Evolutionary conservation across 257 asterid species (phyloP).

Genomic region (Capsicum baccatum): DNA sequence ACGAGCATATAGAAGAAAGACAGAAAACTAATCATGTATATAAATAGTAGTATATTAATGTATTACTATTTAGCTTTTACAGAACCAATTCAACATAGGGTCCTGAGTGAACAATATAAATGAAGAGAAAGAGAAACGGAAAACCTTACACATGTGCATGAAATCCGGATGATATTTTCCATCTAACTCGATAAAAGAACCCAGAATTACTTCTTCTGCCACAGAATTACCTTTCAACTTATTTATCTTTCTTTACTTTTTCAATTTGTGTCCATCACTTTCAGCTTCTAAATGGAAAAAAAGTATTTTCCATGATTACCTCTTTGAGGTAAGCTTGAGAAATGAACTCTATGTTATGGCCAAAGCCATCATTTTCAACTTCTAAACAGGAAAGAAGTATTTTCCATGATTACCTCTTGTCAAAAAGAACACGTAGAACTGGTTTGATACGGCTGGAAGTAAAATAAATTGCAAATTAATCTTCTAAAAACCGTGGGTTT

Average conservation of each 20-base stretch:
- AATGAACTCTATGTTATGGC: too few species aligned
- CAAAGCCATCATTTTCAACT: constrained; percentile 4
- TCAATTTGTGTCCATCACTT: constrained; percentile 1
- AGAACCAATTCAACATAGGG: background rate
- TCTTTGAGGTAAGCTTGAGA: too few species aligned
- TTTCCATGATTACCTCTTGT: background rate
- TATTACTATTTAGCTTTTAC: background rate
- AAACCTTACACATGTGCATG: background rate
- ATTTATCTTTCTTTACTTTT: background rate
- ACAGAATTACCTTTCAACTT: background rate
- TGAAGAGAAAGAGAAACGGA: background rate
- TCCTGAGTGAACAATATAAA: background rate
- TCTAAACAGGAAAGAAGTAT: constrained; percentile 17
- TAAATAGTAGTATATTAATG: background rate
- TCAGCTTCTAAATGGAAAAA: constrained; percentile 15
- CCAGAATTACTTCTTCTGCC: background rate
- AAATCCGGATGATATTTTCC: constrained; percentile 8
- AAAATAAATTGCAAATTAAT: constrained; percentile 20
- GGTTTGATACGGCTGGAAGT: constrained; percentile 16
- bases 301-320: background rate
- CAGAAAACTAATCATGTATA: background rate
- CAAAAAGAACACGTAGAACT: background rate
- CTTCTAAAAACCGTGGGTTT: background rate
- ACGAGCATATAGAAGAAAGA: background rate
- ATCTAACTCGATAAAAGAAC: background rate